Base-by-base conservation (phyloP, 306 rosid genomes). In the Gillenia trifoliata region DNA sequence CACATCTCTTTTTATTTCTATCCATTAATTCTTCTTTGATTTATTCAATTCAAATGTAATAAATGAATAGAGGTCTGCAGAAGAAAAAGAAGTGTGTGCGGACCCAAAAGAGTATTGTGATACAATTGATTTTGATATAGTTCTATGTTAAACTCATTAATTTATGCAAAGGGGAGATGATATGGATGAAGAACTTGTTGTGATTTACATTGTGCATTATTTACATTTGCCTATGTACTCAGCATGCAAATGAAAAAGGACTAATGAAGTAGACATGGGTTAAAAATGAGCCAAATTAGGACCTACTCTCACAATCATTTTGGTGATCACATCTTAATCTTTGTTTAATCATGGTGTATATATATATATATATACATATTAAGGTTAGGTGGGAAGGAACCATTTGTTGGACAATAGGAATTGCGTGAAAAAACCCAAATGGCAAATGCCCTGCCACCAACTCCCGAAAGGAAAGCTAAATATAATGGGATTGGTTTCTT, bases 371-470 rank as follows among this genome's bases (percentile, higher is more conserved):
- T n/a, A n/a, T 65, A 76, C 5, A 65, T 41, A 65, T 70, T 80
- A 60, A 75, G 47, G 78, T 83, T 82, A 73, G 89, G 89, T 81
- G 70, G 63, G 54, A 81, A 11, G 57, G 75, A 80, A 82, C 43
- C 82, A 84, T 84, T 85, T 71, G 67, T 31, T 43, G 69, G 64
- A 3, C 26, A 66, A 36, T 75, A 40, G 20, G 38, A 20, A 62
- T 79, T 75, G 70, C 49, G 55, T 80, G 67, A 41, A 68, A 69
- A 64, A 64, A 26, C n/a, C 0, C 12, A 43, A 74, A 67, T 1
- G 3, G 3, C 13, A 76, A 68, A 40, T 13, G 16, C 74, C 41
- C 55, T 55, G 30, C 69, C 17, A 67, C 66, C 70, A 77, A 66
- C 78, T 66, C 60, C 68, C 28, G 25, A 33, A 19, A 13, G 38